A percentile compares a stretch with the other conserved stretches of the same genome.
phyloP scores from a whole-genome alignment of 345 rosid species.

The Syzygium jambos region DNA sequence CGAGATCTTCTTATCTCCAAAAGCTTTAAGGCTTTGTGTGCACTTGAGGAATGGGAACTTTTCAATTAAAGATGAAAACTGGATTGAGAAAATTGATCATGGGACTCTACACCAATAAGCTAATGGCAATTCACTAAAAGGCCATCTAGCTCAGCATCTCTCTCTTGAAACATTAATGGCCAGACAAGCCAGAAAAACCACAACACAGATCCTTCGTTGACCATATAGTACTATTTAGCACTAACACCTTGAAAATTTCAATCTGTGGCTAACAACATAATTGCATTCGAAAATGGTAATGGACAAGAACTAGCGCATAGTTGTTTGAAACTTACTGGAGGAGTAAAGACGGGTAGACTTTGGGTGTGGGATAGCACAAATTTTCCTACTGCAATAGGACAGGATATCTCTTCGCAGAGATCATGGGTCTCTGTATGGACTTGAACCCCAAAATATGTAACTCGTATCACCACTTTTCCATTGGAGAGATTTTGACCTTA shows the following conservation, averaged over 20 bases:
- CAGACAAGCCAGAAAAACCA: background rate
- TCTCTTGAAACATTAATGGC: background rate
- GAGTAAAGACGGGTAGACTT: conserved; percentile 43
- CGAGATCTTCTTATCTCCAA: background rate
- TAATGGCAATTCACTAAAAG: background rate
- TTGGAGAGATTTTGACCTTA: conserved; percentile 38
- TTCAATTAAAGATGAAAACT: background rate
- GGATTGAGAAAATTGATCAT: background rate
- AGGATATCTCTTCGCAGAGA: conserved; percentile 46
- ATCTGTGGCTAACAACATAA: background rate
- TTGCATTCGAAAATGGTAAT: background rate
- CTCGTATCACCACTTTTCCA: conserved; percentile 44
- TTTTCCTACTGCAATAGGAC: conserved; percentile 42
- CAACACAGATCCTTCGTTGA: background rate
- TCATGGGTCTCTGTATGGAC: conserved; percentile 48
- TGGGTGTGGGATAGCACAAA: conserved; percentile 64
- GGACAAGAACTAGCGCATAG: background rate
- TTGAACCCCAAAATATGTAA: conserved; percentile 32
- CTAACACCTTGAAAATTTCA: background rate
- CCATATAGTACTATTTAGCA: background rate
- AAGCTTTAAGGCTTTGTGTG: background rate
- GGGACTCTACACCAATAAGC: background rate
- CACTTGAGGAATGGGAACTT: background rate
- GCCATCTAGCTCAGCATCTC: background rate
- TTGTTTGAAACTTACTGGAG: conserved; percentile 33